Conservation (phyloP, 768 basidiomycete species). For the Coprinellus aureogranulatus region DNA sequence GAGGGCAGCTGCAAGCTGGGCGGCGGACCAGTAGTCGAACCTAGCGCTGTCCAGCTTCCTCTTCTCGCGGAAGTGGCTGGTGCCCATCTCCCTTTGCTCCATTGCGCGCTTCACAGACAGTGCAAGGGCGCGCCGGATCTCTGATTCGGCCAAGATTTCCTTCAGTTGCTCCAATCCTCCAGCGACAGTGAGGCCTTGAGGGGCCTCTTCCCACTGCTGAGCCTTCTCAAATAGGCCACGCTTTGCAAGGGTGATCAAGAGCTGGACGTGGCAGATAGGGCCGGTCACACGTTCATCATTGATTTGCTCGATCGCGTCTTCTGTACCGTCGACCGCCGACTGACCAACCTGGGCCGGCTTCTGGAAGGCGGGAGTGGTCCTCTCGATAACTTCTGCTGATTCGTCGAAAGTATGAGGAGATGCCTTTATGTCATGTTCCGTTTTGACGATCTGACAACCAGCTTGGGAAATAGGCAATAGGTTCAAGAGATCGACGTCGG, state of each 20-base stretch:
- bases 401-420: neutral
- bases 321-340: conserved; percentile 11
- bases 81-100: neutral
- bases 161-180: neutral
- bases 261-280: conserved; percentile 23
- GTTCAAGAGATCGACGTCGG: conserved; percentile 24
- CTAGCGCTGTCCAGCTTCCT: conserved; percentile 19
- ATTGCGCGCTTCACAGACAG: neutral
- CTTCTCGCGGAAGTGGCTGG: conserved; percentile 4
- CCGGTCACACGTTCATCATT: conserved; percentile 23
- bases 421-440: neutral
- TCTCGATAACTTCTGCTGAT: conserved; percentile 4
- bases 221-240: conserved; percentile 21
- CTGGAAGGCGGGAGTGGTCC: conserved; percentile 16
- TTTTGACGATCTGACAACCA: conserved; percentile 17
- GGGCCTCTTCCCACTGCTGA: conserved; percentile 18
- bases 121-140: neutral
- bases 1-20: conserved; percentile 33
- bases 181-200: conserved; percentile 13
- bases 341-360: conserved; percentile 13
- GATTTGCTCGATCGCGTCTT: conserved; percentile 19
- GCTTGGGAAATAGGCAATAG: conserved; percentile 23
- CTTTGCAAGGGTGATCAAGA: conserved; percentile 27
- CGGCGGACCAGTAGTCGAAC: conserved; percentile 24
- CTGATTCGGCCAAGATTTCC: neutral